Base-by-base conservation (phyloP, 2,329 filamentous ascomycete genomes). In the Fusarium sp. region DNA sequence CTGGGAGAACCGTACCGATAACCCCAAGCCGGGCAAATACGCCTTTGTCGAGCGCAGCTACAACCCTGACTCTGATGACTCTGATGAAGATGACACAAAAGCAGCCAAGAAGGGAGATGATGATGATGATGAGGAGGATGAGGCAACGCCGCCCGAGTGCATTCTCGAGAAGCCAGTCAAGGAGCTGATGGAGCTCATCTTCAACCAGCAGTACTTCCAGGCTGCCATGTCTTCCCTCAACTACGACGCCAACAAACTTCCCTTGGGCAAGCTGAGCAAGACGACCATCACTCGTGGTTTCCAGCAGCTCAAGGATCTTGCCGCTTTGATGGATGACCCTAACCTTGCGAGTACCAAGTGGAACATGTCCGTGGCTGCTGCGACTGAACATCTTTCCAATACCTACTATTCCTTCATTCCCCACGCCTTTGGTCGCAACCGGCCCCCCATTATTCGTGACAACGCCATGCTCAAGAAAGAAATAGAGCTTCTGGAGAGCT, bases 181-280 rank as follows among this genome's bases (percentile, higher is more conserved):
- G 71, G 78, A 86, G 8, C 78, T 96, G 19, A 88, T 96, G 82
- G 79, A 88, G 58, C 85, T 96, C 64, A 96, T 97, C 58, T 96
- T 96, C 81, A 93, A 96, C 74, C 83, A 86, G 54, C 74, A 88
- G 22, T 88, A 89, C 72, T 92, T 96, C 74, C 80, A 85, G 22
- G 82, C 83, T 19, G 85, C 86, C 32, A 90, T 92, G 87, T 73
- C 76, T 2, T 80, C 84, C 2, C 79, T 92, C 65, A 90, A 91
- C 65, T 92, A 92, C 67, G 88, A 92, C 66, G 81, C 84, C 9
- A 81, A 89, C 63, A 96, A 96, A 74, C 79, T 96, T 36, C 92
- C 92, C 0, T 80, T 96, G 1, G 93, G 92, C 5, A 96, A 95
- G 73, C 83, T 96, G 24, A 92, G 91, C 80, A 92, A 93, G 70